Evolutionary conservation across 2,329 filamentous ascomycete species (phyloP).

Genomic region (Ceratocystis albifundus): DNA sequence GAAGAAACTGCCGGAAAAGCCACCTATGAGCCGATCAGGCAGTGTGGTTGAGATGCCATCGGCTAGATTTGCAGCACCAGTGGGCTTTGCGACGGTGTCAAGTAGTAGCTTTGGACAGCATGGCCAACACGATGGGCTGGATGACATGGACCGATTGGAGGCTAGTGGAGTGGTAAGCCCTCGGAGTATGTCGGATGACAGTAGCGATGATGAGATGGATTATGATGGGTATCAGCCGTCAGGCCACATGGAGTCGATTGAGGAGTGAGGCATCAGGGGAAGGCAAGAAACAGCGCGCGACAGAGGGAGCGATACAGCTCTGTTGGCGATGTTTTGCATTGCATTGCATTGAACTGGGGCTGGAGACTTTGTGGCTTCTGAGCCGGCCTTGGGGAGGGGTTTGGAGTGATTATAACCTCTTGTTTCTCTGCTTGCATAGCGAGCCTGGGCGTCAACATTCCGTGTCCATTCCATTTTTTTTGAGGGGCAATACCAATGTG

Average conservation of each 20-base stretch:
- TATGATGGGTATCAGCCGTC: constrained; percentile 29
- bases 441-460: no score
- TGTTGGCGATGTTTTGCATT: no score
- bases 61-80: constrained; percentile 28
- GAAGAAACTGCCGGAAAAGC: constrained; percentile 60
- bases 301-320: not conserved
- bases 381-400: no score
- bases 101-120: constrained; percentile 11
- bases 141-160: constrained; percentile 35
- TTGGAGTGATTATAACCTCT: no score
- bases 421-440: no score
- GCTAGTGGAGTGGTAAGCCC: constrained; percentile 43
- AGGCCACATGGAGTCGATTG: constrained; percentile 18
- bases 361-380: no score
- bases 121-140: not conserved
- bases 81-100: constrained; percentile 26
- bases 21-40: constrained; percentile 47
- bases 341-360: no score
- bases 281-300: not conserved
- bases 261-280: constrained; percentile 9
- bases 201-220: constrained; percentile 47
- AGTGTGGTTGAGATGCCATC: constrained; percentile 38
- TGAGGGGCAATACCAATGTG: no score
- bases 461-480: no score
- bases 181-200: constrained; percentile 38